Evolutionary conservation across 805 yeast genomes (phyloP).

Genomic region (Peterozyma xylosa): DNA sequence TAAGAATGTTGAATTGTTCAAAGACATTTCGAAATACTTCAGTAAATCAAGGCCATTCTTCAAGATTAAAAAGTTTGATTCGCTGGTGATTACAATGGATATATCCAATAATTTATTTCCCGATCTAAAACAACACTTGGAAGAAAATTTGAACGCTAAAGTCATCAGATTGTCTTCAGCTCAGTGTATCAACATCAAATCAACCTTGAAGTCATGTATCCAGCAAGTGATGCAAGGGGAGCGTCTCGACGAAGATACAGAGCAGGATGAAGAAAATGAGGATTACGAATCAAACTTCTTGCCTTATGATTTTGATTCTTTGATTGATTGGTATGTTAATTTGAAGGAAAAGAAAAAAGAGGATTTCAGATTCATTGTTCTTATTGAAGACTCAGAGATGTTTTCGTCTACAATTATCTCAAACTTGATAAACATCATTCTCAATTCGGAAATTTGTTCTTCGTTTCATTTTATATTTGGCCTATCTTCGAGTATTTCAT

Average conservation of each 20-base stretch:
- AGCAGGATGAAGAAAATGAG: constrained; percentile 12
- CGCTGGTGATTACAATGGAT: constrained; percentile 32
- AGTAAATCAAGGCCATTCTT: constrained; percentile 5
- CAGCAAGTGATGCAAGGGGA: constrained; percentile 7
- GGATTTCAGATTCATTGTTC: constrained; percentile 12
- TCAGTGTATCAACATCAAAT: constrained; percentile 27
- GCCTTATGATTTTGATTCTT: constrained; percentile 18
- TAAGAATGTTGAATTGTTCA: constrained; percentile 27
- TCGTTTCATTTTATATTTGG: constrained; percentile 20
- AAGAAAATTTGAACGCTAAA: constrained; percentile 12
- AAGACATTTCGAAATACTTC: constrained; percentile 20
- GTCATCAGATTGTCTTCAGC: constrained; percentile 26
- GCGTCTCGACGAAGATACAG: constrained; percentile 6
- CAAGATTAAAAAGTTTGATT: constrained; percentile 18
- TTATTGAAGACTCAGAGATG: constrained; percentile 28
- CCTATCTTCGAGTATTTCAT: constrained; percentile 24
- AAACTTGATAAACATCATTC: constrained; percentile 10
- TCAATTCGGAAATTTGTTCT: not conserved
- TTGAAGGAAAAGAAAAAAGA: constrained; percentile 3
- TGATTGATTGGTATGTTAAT: constrained; percentile 12
- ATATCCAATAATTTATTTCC: constrained; percentile 20
- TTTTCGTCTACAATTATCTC: constrained; percentile 19
- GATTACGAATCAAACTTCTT: constrained; percentile 9
- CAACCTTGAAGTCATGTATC: constrained; percentile 26
- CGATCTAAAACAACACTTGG: constrained; percentile 9